Evolutionary conservation across 495 filamentous ascomycete species (phyloP).

Genomic region (Trichoderma erinaceum): DNA sequence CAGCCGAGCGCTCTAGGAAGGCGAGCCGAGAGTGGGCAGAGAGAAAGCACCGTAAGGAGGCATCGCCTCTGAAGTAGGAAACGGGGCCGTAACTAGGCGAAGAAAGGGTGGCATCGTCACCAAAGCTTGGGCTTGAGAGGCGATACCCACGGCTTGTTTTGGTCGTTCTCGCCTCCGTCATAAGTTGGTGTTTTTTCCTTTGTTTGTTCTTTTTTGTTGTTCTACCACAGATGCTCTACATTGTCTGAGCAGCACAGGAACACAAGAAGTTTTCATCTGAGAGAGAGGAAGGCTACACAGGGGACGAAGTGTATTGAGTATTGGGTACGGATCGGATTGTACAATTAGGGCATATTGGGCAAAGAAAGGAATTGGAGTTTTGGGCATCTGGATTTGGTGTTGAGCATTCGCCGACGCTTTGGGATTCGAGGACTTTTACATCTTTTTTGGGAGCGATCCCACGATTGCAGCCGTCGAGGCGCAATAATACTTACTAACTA

Average conservation of each 20-base stretch:
- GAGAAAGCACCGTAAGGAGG: slow-evolving; percentile 48
- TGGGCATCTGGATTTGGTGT: neutral
- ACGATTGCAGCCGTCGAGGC: neutral
- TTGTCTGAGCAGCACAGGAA: neutral
- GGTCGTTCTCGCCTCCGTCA: neutral
- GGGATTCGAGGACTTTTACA: neutral
- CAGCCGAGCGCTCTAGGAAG: slow-evolving; percentile 58
- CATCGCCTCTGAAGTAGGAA: slow-evolving; percentile 13
- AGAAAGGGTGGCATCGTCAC: neutral
- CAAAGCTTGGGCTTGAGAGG: neutral
- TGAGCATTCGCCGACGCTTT: neutral
- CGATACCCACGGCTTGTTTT: neutral
- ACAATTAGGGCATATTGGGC: neutral
- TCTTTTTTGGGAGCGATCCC: neutral
- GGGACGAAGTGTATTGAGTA: neutral
- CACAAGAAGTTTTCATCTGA: neutral
- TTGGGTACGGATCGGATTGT: neutral
- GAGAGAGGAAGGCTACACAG: neutral
- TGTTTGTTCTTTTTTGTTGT: neutral
- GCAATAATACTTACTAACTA: neutral
- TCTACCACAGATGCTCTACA: neutral
- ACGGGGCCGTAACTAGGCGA: neutral
- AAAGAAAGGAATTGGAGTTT: neutral
- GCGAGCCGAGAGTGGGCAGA: slow-evolving; percentile 65
- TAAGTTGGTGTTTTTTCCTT: neutral